Evolutionary conservation across 352 stramenopile species (phyloP).

Genomic region (Globisporangium spiculum): DNA sequence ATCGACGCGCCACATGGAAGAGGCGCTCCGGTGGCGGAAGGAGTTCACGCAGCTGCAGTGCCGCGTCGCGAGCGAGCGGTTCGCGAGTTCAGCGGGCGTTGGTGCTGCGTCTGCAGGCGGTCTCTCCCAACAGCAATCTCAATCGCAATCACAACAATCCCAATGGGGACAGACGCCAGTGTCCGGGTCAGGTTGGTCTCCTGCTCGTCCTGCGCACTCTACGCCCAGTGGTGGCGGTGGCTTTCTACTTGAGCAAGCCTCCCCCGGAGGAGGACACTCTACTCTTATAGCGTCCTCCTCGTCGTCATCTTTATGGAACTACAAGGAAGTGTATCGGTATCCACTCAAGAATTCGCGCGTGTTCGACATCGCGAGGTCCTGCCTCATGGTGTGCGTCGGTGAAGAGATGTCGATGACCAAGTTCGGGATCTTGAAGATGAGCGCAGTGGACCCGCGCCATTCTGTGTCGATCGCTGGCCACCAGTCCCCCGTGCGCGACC

Average conservation of each 20-base stretch:
- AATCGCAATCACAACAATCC: not conserved
- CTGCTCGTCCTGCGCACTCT: not conserved
- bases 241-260: slow-evolving; percentile 1
- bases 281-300: not conserved
- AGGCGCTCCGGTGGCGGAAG: slow-evolving; percentile 33
- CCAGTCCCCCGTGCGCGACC: slow-evolving; percentile 50
- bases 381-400: slow-evolving; percentile 47
- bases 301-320: slow-evolving; percentile 18
- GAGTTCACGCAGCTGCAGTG: slow-evolving; percentile 25
- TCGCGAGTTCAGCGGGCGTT: slow-evolving; percentile 1
- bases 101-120: not conserved
- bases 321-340: slow-evolving; percentile 38
- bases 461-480: slow-evolving; percentile 32
- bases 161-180: not conserved
- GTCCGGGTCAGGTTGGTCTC: slow-evolving; percentile 2
- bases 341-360: slow-evolving; percentile 45
- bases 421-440: slow-evolving; percentile 49
- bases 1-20: slow-evolving; percentile 18
- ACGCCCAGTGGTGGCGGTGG: not conserved
- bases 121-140: not conserved
- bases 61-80: slow-evolving; percentile 21
- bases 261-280: not conserved
- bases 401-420: slow-evolving; percentile 30
- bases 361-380: slow-evolving; percentile 49
- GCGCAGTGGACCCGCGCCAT: slow-evolving; percentile 30